Percentiles rank a stretch among this genome's conserved stretches.
Evolutionary conservation across 2,329 filamentous ascomycete genomes (phyloP).

Genomic region (Blastomyces parvus): DNA sequence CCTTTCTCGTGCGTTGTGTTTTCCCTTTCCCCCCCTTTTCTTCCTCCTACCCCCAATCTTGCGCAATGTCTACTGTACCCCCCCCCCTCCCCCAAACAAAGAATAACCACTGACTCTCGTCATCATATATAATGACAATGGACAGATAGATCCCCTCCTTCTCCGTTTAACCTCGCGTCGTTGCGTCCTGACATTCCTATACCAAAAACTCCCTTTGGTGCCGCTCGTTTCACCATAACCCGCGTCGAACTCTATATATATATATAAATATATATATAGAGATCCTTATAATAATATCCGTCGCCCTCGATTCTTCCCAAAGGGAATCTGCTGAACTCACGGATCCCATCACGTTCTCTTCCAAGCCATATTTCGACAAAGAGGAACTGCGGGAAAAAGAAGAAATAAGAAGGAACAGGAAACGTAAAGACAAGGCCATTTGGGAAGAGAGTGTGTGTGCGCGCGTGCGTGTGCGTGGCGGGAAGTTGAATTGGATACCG

Average conservation of each 20-base stretch:
- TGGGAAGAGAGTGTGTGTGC: not conserved
- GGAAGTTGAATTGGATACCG: not conserved
- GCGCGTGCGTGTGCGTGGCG: not conserved
- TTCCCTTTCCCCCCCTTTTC: conserved; percentile 2
- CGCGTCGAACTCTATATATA: not conserved
- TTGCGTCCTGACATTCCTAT: not conserved
- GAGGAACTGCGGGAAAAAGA: not conserved
- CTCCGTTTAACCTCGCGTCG: not conserved
- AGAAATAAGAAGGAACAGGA: not conserved
- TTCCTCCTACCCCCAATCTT: conserved; percentile 9
- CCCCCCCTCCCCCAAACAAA: too few species aligned
- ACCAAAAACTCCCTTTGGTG: not conserved
- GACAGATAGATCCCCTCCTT: not conserved
- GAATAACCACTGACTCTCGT: not conserved
- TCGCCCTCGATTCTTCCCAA: not conserved
- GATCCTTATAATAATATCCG: not conserved
- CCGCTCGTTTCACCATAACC: conserved; percentile 3
- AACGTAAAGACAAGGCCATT: not conserved
- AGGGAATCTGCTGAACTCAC: not conserved
- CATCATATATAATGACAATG: not conserved
- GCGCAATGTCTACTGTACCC: not conserved
- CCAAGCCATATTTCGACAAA: not conserved
- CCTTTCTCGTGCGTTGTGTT: conserved; percentile 12
- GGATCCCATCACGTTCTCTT: conserved; percentile 5
- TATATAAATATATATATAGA: not conserved